A percentile compares a stretch with the other conserved stretches of the same genome.
phyloP scores from a whole-genome alignment of 208 protist species.

The Acanthamoeba rhysodes region DNA sequence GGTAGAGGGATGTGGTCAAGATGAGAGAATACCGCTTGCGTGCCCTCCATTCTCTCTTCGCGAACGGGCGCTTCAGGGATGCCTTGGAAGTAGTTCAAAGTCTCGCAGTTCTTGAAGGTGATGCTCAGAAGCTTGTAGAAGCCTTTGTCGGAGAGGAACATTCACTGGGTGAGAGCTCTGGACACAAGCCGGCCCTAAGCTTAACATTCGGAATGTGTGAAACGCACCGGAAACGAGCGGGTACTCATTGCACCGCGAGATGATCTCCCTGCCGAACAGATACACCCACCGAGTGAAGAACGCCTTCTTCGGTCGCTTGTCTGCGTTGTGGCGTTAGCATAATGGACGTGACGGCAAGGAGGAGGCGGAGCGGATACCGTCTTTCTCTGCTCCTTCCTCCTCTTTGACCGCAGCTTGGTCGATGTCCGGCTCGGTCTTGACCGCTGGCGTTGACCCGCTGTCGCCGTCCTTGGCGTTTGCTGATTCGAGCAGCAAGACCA shows the following conservation, averaged over 20 bases:
- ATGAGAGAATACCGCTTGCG: constrained; percentile 53
- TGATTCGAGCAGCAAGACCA: constrained; percentile 68
- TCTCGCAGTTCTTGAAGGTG: constrained; percentile 76
- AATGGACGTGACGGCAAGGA: background rate
- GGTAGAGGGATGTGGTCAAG: background rate
- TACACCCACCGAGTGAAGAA: constrained; percentile 81
- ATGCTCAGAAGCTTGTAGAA: constrained; percentile 86
- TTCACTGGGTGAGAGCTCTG: background rate
- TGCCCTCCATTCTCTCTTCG: background rate
- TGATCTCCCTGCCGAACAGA: constrained; percentile 83
- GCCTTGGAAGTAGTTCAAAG: constrained; percentile 80
- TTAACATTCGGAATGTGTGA: no score
- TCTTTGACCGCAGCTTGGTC: background rate
- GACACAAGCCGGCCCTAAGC: no score
- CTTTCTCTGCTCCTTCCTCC: background rate
- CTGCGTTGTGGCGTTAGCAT: background rate
- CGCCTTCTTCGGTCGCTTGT: background rate
- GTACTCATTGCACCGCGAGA: constrained; percentile 77
- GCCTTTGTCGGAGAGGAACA: constrained; percentile 21
- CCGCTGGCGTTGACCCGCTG: background rate
- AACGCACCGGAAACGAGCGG: constrained; percentile 70
- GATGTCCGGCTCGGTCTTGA: constrained; percentile 25
- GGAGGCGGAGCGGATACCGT: background rate
- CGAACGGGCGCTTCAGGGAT: background rate
- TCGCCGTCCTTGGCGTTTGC: background rate